Evolutionary conservation across 2,329 filamentous ascomycete species (phyloP).

Genomic region (Pseudogymnoascus sp.): DNA sequence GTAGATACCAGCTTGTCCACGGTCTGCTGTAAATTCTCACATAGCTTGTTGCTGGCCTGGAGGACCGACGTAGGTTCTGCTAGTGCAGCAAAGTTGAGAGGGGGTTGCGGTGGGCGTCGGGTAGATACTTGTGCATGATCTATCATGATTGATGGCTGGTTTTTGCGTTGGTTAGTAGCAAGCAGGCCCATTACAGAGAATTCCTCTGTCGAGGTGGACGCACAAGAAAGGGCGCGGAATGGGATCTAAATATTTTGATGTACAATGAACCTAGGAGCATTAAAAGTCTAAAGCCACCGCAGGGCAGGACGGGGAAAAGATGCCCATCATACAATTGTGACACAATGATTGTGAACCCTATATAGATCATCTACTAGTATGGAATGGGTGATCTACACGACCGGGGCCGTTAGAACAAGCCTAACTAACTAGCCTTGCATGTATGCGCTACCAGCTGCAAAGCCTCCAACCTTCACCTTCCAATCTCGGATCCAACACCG

Average conservation of each 20-base stretch:
- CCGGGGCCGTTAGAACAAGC: not conserved
- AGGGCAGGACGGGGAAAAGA: not conserved
- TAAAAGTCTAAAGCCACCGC: not conserved
- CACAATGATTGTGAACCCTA: too few species aligned
- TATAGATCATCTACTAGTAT: not conserved
- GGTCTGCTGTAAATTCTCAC: not conserved
- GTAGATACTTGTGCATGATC: not conserved
- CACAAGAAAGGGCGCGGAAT: not conserved
- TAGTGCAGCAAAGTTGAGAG: not conserved
- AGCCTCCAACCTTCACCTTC: not conserved
- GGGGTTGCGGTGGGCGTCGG: not conserved
- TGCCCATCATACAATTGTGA: too few species aligned
- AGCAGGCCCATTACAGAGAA: not conserved
- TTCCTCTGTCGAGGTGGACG: not conserved
- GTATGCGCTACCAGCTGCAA: not conserved
- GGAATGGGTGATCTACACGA: not conserved
- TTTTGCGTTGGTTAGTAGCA: not conserved
- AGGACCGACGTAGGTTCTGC: not conserved
- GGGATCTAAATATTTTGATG: not conserved
- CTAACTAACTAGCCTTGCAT: not conserved
- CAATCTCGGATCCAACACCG: not conserved
- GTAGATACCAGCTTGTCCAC: not conserved
- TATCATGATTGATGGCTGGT: not conserved
- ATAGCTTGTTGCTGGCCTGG: not conserved
- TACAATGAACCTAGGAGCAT: not conserved